A percentile compares a stretch with the other conserved stretches of the same genome.
These are phyloP conservation scores for Cunninghamia lanceolata DNA, from an alignment of 75 land plant species.

Conservation along the genomic window DNA sequence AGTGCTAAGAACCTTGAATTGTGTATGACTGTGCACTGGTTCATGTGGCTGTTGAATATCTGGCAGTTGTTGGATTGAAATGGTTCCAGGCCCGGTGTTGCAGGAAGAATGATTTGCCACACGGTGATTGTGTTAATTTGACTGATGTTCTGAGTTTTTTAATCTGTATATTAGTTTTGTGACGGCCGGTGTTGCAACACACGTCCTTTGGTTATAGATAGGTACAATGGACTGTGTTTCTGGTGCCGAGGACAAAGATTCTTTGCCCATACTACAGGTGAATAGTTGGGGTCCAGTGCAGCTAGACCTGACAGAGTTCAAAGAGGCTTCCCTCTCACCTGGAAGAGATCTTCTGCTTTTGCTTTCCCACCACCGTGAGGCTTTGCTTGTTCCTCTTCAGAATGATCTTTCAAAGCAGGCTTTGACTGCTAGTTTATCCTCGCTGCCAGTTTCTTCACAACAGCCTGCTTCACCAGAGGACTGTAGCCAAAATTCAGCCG, in stretches of 20 bases:
- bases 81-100: not conserved
- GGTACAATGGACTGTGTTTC: slow-evolving; percentile 11
- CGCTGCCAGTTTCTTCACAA: not conserved
- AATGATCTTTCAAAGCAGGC: slow-evolving; percentile 14
- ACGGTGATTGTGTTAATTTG: not conserved
- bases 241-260: slow-evolving; percentile 20
- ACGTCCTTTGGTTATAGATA: not conserved
- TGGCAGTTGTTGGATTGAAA: not conserved
- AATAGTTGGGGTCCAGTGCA: slow-evolving; percentile 35
- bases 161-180: not conserved
- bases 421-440: not conserved
- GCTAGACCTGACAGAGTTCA: slow-evolving; percentile 36
- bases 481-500: not conserved
- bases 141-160: not conserved
- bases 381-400: slow-evolving; percentile 49
- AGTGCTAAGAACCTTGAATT: not conserved
- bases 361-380: slow-evolving; percentile 45
- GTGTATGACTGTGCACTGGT: not conserved
- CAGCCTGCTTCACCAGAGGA: not conserved
- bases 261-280: slow-evolving; percentile 42
- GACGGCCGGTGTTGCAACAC: not conserved
- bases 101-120: not conserved
- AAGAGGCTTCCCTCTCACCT: slow-evolving; percentile 62
- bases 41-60: not conserved
- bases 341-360: slow-evolving; percentile 18